These are phyloP conservation scores for Clarireedia paspali DNA, from an alignment of 2,329 filamentous ascomycete genomes.

Conservation along the genomic window DNA sequence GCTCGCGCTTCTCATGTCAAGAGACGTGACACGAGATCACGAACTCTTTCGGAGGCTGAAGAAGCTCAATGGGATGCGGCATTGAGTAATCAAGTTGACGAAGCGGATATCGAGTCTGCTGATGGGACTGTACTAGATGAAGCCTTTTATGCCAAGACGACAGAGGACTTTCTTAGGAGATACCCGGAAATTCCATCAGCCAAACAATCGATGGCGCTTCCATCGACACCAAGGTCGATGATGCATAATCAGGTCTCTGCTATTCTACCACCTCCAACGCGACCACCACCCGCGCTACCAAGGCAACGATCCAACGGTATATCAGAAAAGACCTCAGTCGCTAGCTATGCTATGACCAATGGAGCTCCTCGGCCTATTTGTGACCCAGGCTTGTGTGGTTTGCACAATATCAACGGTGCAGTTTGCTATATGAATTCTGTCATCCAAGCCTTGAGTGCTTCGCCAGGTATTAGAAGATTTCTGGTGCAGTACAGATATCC, in stretches of 20 bases:
- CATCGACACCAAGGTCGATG: constrained; percentile 4
- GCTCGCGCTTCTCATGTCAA: constrained; percentile 29
- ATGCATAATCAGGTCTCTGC: constrained; percentile 25
- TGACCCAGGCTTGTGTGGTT: constrained; percentile 50
- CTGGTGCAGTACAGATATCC: constrained; percentile 52
- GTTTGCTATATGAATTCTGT: constrained; percentile 86
- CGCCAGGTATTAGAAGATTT: constrained; percentile 58
- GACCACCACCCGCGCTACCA: constrained; percentile 46
- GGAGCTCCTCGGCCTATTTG: constrained; percentile 23
- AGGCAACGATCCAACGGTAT: constrained; percentile 74
- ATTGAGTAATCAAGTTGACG: constrained; percentile 54
- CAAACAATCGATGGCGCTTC: constrained; percentile 50
- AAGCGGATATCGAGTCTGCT: constrained; percentile 32
- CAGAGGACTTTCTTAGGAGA: constrained; percentile 76
- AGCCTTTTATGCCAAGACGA: constrained; percentile 55
- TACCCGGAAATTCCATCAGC: constrained; percentile 64
- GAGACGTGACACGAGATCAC: constrained; percentile 42
- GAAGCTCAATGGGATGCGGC: constrained; percentile 73
- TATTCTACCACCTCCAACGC: constrained; percentile 29
- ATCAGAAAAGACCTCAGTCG: constrained; percentile 42
- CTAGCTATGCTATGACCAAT: constrained; percentile 15
- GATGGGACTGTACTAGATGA: constrained; percentile 40
- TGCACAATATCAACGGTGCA: constrained; percentile 73
- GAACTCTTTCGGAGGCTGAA: constrained; percentile 73
- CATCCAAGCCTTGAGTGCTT: constrained; percentile 74